These are phyloP conservation scores for Neurospora terricola DNA, from an alignment of 495 filamentous ascomycete genomes.

Conservation along the genomic window DNA sequence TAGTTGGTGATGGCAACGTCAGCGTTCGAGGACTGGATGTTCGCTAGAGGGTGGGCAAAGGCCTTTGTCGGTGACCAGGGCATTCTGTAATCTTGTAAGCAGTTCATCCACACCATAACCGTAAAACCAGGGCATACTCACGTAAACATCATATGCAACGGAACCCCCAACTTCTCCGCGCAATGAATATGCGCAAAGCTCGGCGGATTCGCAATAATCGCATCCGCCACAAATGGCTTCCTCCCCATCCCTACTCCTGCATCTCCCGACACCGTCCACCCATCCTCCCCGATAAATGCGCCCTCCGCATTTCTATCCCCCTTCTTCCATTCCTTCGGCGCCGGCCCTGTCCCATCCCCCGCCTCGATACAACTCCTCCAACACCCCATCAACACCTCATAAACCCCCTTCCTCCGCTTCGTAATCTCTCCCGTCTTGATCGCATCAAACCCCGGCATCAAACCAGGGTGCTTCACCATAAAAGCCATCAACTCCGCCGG, in stretches of 20 bases:
- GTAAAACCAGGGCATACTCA: neutral
- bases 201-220: slow-evolving; percentile 62
- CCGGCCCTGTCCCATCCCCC: slow-evolving; percentile 23
- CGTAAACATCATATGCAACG: slow-evolving; percentile 57
- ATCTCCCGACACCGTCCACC: neutral
- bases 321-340: slow-evolving; percentile 1
- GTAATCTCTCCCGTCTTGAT: slow-evolving; percentile 57
- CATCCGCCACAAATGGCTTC: slow-evolving; percentile 55
- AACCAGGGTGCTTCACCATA: slow-evolving; percentile 70
- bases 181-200: slow-evolving; percentile 58
- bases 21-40: slow-evolving; percentile 50
- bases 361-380: slow-evolving; percentile 53
- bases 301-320: neutral
- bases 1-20: slow-evolving; percentile 54
- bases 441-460: slow-evolving; percentile 55
- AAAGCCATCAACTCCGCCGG: slow-evolving; percentile 70
- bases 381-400: slow-evolving; percentile 51
- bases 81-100: slow-evolving; percentile 20
- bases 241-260: slow-evolving; percentile 10
- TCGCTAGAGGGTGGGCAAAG: slow-evolving; percentile 63
- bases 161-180: slow-evolving; percentile 54
- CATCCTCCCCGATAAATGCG: neutral
- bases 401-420: slow-evolving; percentile 48
- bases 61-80: slow-evolving; percentile 54
- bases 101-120: neutral